phyloP scores from a whole-genome alignment of 305 asterid species.

The Solanum chacoense region DNA sequence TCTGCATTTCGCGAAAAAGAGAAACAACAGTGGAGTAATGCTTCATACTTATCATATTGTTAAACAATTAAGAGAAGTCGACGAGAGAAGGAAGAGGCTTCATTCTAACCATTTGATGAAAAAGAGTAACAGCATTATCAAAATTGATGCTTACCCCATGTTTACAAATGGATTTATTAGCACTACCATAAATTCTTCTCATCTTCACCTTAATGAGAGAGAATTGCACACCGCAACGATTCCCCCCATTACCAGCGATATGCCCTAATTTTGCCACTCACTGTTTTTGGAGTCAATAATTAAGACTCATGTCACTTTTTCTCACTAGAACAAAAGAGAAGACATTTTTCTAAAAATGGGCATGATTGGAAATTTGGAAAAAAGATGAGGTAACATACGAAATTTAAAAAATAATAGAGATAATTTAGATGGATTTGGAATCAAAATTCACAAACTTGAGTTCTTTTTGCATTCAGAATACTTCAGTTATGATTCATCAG shows the following conservation, averaged over 20 bases:
- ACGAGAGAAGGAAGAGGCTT: background rate
- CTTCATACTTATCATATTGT: background rate
- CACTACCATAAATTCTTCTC: background rate
- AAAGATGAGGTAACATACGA: too few relatives aligned
- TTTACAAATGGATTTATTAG: background rate
- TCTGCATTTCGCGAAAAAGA: background rate
- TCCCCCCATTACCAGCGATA: too few relatives aligned
- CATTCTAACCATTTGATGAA: background rate
- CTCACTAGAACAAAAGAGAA: too few relatives aligned
- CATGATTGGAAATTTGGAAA: too few relatives aligned
- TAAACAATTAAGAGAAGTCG: background rate
- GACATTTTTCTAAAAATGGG: too few relatives aligned
- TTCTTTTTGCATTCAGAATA: too few relatives aligned
- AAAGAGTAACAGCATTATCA: background rate
- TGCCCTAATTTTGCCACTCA: too few relatives aligned
- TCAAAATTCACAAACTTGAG: too few relatives aligned
- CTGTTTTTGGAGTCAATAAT: background rate
- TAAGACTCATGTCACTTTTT: background rate
- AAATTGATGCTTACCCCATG: background rate
- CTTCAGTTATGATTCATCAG: too few relatives aligned
- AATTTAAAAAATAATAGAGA: too few relatives aligned
- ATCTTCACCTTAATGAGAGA: background rate
- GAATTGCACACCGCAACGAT: background rate
- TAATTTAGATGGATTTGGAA: too few relatives aligned
- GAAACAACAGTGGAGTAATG: background rate